A percentile compares a stretch with the other conserved stretches of the same genome.
Conservation (phyloP, 768 basidiomycete genomes). For the Holtermanniella nyarrowii region DNA sequence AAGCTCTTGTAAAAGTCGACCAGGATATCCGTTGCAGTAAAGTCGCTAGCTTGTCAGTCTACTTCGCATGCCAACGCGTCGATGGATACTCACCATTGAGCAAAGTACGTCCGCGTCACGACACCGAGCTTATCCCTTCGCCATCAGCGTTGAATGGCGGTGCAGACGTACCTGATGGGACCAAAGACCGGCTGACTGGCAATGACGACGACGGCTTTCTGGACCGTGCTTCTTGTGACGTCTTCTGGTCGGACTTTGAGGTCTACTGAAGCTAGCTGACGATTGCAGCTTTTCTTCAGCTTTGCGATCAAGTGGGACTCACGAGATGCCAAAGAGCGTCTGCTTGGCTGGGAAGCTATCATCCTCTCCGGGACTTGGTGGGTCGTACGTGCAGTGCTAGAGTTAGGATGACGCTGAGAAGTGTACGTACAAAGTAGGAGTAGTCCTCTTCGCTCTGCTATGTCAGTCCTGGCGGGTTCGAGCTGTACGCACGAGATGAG, state of each 20-base stretch:
- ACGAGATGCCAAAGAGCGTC: constrained; percentile 96
- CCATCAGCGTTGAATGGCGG: background rate
- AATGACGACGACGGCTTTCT: constrained; percentile 92
- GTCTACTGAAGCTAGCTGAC: constrained; percentile 73
- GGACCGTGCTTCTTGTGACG: constrained; percentile 89
- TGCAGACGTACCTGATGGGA: constrained; percentile 60
- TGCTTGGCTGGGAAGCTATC: constrained; percentile 36
- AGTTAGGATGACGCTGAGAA: background rate
- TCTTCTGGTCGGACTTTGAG: constrained; percentile 64
- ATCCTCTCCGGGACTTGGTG: constrained; percentile 8
- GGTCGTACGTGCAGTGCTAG: constrained; percentile 36
- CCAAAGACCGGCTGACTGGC: constrained; percentile 54
- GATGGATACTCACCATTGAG: constrained; percentile 51
- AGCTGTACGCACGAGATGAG: constrained; percentile 62
- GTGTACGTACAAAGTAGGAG: constrained; percentile 61
- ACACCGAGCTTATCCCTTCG: constrained; percentile 81
- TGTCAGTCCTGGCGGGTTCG: background rate
- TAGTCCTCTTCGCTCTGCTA: constrained; percentile 79
- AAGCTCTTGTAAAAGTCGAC: constrained; percentile 73
- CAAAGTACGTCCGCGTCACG: constrained; percentile 81
- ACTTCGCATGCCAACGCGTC: constrained; percentile 2
- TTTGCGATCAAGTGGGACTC: constrained; percentile 33
- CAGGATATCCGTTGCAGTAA: constrained; percentile 75
- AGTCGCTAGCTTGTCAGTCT: constrained; percentile 74
- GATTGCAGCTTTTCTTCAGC: constrained; percentile 60